These are phyloP conservation scores for Collybiopsis confluens DNA, from an alignment of 768 basidiomycete species.

Conservation along the genomic window DNA sequence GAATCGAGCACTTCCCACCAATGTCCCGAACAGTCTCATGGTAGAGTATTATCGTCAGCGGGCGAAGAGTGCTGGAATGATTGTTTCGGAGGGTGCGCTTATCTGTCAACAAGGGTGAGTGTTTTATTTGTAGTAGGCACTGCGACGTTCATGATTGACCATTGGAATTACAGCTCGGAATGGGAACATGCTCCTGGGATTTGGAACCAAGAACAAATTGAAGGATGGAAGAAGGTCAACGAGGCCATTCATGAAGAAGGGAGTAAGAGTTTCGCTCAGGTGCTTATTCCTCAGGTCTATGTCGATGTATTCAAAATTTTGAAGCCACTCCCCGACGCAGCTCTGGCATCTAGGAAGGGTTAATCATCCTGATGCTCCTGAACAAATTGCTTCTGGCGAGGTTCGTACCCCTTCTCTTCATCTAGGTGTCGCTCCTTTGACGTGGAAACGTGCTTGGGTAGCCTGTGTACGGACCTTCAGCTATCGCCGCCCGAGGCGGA, in stretches of 20 bases:
- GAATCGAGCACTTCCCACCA: constrained; percentile 25
- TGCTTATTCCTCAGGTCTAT: not conserved
- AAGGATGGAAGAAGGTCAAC: constrained; percentile 27
- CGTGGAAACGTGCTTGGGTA: too few species aligned
- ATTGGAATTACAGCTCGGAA: constrained; percentile 18
- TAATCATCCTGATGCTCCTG: constrained; percentile 22
- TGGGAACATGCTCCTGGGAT: constrained; percentile 28
- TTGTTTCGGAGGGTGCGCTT: constrained; percentile 27
- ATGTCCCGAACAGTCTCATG: constrained; percentile 30
- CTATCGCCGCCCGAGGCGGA: constrained; percentile 20
- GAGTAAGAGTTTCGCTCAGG: constrained; percentile 24
- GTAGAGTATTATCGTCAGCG: constrained; percentile 36
- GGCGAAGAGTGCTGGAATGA: constrained; percentile 29
- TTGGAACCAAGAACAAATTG: constrained; percentile 25
- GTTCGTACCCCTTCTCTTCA: constrained; percentile 7
- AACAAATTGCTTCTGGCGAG: constrained; percentile 21
- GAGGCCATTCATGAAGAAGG: constrained; percentile 30
- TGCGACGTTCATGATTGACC: not conserved
- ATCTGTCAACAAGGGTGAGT: constrained; percentile 27
- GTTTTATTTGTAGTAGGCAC: too few species aligned
- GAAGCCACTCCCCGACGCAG: constrained; percentile 4
- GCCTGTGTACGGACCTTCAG: constrained; percentile 24
- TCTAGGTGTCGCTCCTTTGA: not conserved
- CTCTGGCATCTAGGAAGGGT: constrained; percentile 26
- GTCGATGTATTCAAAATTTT: not conserved